These are phyloP conservation scores for Chlamydomonas schloesseri DNA, from an alignment of 139 green algal species.

Conservation along the genomic window DNA sequence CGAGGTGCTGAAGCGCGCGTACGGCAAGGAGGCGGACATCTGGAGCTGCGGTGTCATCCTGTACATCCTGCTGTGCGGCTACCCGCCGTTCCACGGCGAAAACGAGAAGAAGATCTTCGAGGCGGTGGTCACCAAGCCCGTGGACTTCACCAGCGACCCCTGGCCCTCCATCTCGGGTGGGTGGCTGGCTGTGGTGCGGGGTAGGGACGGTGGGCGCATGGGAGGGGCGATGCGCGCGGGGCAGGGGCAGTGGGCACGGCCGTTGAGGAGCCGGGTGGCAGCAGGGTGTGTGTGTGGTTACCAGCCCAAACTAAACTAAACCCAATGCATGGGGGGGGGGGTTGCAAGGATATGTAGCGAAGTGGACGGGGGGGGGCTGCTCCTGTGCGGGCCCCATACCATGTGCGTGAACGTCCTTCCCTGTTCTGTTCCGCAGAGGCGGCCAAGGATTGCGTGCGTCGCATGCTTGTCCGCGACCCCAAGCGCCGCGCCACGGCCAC, in stretches of 20 bases:
- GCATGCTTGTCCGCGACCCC: conserved; percentile 90
- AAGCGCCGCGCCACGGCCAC: conserved; percentile 83
- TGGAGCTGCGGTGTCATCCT: conserved; percentile 96
- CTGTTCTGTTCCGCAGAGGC: conserved; percentile 44
- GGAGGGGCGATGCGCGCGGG: no score
- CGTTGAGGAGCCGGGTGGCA: no score
- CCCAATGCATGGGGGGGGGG: no score
- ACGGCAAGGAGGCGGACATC: conserved; percentile 92
- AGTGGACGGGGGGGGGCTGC: no score
- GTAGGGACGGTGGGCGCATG: no score
- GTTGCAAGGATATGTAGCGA: no score
- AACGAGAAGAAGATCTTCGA: conserved; percentile 93
- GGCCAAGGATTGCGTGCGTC: conserved; percentile 87
- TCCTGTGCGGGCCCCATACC: no score
- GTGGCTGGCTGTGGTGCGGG: background rate
- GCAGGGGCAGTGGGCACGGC: no score
- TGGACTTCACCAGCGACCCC: conserved; percentile 82
- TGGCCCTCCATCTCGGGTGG: conserved; percentile 81
- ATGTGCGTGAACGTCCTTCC: no score
- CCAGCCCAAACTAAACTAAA: no score
- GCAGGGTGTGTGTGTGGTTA: no score
- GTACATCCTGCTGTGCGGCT: conserved; percentile 96
- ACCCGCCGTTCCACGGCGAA: conserved; percentile 94
- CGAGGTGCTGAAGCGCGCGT: conserved; percentile 69
- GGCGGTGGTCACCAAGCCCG: conserved; percentile 71